Conservation (phyloP, 495 filamentous ascomycete genomes). For the Amorphotheca resinae region DNA sequence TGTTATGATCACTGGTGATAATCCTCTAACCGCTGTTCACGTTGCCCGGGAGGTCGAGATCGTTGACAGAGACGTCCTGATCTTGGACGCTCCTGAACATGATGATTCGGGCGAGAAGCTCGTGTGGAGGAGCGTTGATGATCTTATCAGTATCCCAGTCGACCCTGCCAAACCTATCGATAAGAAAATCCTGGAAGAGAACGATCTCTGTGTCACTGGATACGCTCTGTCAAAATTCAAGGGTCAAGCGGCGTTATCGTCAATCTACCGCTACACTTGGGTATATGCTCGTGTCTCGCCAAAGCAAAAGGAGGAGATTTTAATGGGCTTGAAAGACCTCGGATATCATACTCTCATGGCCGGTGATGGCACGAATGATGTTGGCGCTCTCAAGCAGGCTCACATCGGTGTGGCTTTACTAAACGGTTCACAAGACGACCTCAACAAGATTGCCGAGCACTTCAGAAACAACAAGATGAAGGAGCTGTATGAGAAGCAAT, state of each 20-base stretch:
- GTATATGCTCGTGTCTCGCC: conserved; percentile 97
- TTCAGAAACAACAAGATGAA: conserved; percentile 93
- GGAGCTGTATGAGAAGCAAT: conserved; percentile 95
- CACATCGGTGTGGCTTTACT: conserved; percentile 93
- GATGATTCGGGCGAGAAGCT: conserved; percentile 69
- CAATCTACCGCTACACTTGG: conserved; percentile 81
- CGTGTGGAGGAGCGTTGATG: conserved; percentile 92
- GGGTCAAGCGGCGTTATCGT: conserved; percentile 55
- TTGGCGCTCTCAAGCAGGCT: conserved; percentile 95
- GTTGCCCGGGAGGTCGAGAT: conserved; percentile 95
- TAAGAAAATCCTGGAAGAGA: conserved; percentile 63
- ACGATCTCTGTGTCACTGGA: conserved; percentile 93
- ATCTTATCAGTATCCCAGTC: conserved; percentile 77
- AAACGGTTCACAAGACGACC: conserved; percentile 84
- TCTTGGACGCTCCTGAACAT: conserved; percentile 89
- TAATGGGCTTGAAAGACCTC: conserved; percentile 86
- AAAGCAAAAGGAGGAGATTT: conserved; percentile 97
- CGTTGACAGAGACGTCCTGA: conserved; percentile 87
- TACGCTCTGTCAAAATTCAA: conserved; percentile 88
- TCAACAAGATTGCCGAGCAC: conserved; percentile 85
- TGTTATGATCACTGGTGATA: conserved; percentile 99
- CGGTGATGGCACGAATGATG: conserved; percentile 96
- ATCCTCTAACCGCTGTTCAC: conserved; percentile 90
- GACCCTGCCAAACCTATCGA: conserved; percentile 75
- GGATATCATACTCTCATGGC: conserved; percentile 99